Evolutionary conservation across 2,329 filamentous ascomycete genomes (phyloP).

Genomic region (Gnomoniopsis sp.): DNA sequence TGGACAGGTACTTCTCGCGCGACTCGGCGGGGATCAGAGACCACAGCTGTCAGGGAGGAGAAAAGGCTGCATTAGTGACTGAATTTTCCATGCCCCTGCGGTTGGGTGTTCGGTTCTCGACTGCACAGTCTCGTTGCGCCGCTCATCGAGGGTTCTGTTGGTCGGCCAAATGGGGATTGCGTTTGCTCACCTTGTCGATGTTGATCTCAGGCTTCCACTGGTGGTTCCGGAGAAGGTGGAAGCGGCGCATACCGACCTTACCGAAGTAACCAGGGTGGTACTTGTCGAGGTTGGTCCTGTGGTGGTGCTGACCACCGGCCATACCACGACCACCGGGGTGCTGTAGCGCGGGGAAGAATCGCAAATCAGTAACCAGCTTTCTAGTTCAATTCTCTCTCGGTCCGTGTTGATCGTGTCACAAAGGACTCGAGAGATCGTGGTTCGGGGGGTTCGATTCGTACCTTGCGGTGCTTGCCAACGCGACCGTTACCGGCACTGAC

Average conservation of each 20-base stretch:
- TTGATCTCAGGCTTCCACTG: slow-evolving; percentile 99
- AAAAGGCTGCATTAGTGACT: slow-evolving; percentile 20
- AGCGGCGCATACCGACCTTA: slow-evolving; percentile 93
- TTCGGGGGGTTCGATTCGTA: slow-evolving; percentile 9
- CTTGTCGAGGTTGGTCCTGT: slow-evolving; percentile 80
- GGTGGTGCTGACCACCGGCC: slow-evolving; percentile 99
- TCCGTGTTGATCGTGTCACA: neutral
- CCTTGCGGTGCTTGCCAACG: slow-evolving; percentile 97
- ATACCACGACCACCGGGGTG: slow-evolving; percentile 77
- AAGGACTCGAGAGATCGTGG: neutral
- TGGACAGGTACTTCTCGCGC: slow-evolving; percentile 85
- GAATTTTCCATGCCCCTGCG: slow-evolving; percentile 4
- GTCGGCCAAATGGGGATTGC: neutral
- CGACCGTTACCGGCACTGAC: slow-evolving; percentile 98
- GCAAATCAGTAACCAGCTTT: neutral
- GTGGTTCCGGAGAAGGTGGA: slow-evolving; percentile 94
- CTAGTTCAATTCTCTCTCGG: neutral
- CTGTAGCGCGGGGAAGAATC: slow-evolving; percentile 1
- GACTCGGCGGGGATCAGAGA: slow-evolving; percentile 89
- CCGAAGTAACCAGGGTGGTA: slow-evolving; percentile 99
- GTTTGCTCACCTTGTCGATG: slow-evolving; percentile 80
- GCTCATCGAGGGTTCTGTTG: neutral
- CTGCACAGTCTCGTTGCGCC: neutral
- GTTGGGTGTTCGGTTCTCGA: neutral
- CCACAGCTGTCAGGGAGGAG: slow-evolving; percentile 67